Evolutionary conservation across 2,329 filamentous ascomycete genomes (phyloP), one percentile per base, ranked within the genome.

Genomic region (Cryphonectria carpinicola): DNA sequence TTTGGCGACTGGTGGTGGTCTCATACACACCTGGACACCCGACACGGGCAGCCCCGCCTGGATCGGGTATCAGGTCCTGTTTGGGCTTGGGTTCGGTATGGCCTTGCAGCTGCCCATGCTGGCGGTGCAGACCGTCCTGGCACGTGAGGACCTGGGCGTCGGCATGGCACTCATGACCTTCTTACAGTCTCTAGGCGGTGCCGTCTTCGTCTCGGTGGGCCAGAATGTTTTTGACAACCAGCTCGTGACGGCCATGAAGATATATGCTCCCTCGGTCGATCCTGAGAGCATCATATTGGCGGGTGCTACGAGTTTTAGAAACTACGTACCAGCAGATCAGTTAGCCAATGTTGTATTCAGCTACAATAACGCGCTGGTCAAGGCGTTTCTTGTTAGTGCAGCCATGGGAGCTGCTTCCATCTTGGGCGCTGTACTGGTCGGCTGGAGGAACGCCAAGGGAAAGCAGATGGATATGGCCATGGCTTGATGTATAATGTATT

Each of bases 371-470:
- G 76, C 80, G 49, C 46, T 82, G 54, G 78, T 75, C 10, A 71
- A 77, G 56, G 77, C 80, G 0, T 82, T 80, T 69, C 73, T 79
- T 14, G 74, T 82, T 37, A 78, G 79, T 70, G 76, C 79, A 52
- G 83, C 82, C 5, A 71, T 84, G 71, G 78, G 80, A 4, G 80
- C 80, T 32, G 66, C 82, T 5, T 78, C 80, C 1, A 80, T 81
- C 60, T 17, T 80, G 10, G 78, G 78, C 0, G 73, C 77, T 17
- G 69, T 81, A 17, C 75, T 77, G 2, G 80, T 84, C 68, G 83
- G 85, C 76, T 83, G 81, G 81, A 82, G 81, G 78, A 85, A 81
- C 70, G 82, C 86, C 7, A 85, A 85, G 73, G 84, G 83, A 2
- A 85, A 85, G 80, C 84, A 84, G 71, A 19, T 68, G 19, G 66